A percentile compares a stretch with the other conserved stretches of the same genome.
phyloP scores from a whole-genome alignment of 768 basidiomycete genomes.

The Suillus spraguei region DNA sequence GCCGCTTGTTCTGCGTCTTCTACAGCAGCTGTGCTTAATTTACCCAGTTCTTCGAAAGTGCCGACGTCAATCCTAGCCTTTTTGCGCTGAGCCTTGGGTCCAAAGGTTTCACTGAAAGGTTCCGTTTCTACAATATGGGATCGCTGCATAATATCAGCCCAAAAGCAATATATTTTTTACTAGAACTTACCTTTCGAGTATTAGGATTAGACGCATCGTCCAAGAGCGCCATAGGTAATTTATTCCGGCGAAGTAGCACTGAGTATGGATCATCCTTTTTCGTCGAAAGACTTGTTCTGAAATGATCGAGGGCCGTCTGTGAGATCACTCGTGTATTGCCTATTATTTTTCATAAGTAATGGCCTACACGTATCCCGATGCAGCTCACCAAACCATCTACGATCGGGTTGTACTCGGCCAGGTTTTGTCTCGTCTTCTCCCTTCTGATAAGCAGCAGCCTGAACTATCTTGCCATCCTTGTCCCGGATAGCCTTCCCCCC shows the following conservation, averaged over 20 bases:
- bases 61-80: conserved; percentile 85
- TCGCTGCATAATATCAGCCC: conserved; percentile 47
- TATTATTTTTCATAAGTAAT: conserved; percentile 30
- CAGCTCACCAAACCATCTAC: conserved; percentile 89
- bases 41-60: conserved; percentile 87
- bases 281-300: conserved; percentile 81
- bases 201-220: conserved; percentile 88
- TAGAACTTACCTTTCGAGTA: conserved; percentile 62
- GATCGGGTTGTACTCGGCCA: conserved; percentile 92
- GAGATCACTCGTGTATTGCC: conserved; percentile 99
- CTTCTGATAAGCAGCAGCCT: conserved; percentile 95
- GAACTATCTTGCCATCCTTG: conserved; percentile 87
- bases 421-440: conserved; percentile 90
- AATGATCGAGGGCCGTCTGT: conserved; percentile 94
- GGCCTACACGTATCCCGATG: not conserved
- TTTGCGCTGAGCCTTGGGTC: conserved; percentile 94
- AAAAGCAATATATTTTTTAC: not conserved
- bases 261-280: conserved; percentile 96
- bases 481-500: conserved; percentile 92
- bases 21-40: conserved; percentile 55
- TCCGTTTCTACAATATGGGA: conserved; percentile 96
- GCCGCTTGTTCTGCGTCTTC: conserved; percentile 54
- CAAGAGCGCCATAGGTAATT: conserved; percentile 94
- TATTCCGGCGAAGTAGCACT: conserved; percentile 90
- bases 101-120: conserved; percentile 93